phyloP scores from a whole-genome alignment of 1,284 basidiomycete genomes.

The Cutaneotrichosporon spelunceum region DNA sequence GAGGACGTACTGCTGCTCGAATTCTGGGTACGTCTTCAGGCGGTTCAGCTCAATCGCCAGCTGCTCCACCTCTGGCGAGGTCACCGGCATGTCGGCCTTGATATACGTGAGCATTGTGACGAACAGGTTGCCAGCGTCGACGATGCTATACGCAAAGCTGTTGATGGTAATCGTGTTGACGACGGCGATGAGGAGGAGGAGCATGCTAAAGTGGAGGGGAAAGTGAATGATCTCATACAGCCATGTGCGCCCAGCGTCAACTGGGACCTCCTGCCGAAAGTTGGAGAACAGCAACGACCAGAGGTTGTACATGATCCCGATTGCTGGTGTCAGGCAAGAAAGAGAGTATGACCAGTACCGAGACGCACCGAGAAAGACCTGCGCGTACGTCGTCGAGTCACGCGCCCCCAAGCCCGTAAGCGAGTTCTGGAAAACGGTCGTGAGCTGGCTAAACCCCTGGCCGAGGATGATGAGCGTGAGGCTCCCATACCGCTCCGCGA shows the following conservation, averaged over 20 bases:
- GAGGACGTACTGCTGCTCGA: not conserved
- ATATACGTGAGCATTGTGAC: not conserved
- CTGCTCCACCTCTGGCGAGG: not conserved
- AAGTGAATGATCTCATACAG: conserved; percentile 29
- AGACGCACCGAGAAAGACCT: conserved; percentile 26
- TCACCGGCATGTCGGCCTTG: not conserved
- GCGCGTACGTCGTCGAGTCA: conserved; percentile 26
- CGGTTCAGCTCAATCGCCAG: not conserved
- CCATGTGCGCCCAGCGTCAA: conserved; percentile 16
- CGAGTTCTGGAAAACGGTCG: conserved; percentile 5
- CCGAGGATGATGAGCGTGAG: conserved; percentile 37
- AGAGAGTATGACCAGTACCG: too few species aligned
- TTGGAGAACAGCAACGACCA: conserved; percentile 34
- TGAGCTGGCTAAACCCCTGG: conserved; percentile 8
- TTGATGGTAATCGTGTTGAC: not conserved
- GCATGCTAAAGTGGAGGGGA: conserved; percentile 18
- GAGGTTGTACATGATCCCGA: conserved; percentile 32
- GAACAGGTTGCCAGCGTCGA: not conserved
- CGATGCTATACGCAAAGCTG: not conserved
- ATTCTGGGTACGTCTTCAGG: not conserved
- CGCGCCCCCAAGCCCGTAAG: not conserved
- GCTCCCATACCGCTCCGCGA: conserved; percentile 29
- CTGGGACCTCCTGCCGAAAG: conserved; percentile 24
- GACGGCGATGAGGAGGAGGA: conserved; percentile 10
- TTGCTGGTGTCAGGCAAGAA: conserved; percentile 7